phyloP scores from a whole-genome alignment of 345 rosid genomes.

The Hibiscus syriacus region DNA sequence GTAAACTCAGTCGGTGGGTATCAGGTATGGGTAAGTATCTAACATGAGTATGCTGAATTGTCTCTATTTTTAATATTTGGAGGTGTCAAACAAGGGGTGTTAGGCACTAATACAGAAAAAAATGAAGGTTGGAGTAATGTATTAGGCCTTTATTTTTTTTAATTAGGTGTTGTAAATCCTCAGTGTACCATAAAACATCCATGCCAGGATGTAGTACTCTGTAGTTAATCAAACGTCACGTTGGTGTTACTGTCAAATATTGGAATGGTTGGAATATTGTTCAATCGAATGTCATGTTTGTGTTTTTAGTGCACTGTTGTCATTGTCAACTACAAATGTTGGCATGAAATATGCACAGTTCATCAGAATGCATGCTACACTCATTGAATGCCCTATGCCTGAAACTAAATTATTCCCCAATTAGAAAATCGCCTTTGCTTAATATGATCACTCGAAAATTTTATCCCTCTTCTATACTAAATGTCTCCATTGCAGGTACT shows the following conservation, averaged over 20 bases:
- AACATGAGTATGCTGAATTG: too few relatives aligned
- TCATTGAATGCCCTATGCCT: background rate
- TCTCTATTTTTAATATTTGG: too few relatives aligned
- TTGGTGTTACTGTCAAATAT: background rate
- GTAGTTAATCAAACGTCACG: background rate
- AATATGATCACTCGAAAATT: background rate
- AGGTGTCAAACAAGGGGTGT: too few relatives aligned
- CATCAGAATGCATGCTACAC: background rate
- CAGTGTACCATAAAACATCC: background rate
- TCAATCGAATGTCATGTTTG: background rate
- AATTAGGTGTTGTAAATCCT: background rate
- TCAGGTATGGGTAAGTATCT: background rate
- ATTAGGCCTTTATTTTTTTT: background rate
- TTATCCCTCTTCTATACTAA: background rate
- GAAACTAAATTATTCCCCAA: too few relatives aligned
- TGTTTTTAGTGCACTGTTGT: background rate
- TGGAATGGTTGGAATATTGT: background rate
- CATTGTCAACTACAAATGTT: background rate
- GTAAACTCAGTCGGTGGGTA: background rate
- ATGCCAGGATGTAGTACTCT: background rate
- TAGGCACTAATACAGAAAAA: too few relatives aligned
- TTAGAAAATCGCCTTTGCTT: background rate
- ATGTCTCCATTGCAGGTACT: constrained; percentile 52
- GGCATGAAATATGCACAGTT: background rate
- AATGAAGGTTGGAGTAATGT: too few relatives aligned